Evolutionary conservation across 495 filamentous ascomycete genomes (phyloP), one percentile per base, ranked within the genome.

Genomic region (Penicillium ochrochloron): DNA sequence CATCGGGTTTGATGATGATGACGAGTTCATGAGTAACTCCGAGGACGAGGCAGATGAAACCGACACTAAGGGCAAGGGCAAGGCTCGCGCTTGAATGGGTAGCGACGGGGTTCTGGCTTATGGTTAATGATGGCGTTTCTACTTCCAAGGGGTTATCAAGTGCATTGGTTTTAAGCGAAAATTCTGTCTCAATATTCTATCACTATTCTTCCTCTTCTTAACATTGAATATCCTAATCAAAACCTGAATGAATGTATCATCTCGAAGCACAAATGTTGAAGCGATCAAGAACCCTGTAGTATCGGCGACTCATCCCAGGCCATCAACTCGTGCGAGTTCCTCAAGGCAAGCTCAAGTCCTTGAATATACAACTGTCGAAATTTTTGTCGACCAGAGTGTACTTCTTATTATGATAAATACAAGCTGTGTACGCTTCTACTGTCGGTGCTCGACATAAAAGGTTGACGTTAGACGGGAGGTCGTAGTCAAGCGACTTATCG

Each of bases 1-100:
- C 71, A 87, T 91, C 64, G 93, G 93, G 4, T 97, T 95, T 70
- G 93, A 97, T 72, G 92, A 95, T 48, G 93, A 97, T 60, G 90
- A 94, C 64, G 93, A 95, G 67, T 94, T 92, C 61, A 92, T 93
- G 89, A 94, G 87, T 42, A 88, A 91, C 53, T 89, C 89, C 0
- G 89, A 91, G 25, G 83, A 82, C 25, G 72, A 69, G 31, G 42
- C 50, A 27, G 61, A 71, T 34, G 71, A 76, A 57, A 27, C 60
- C 11, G 70, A 76, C 14, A 70, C 63, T 34, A 80, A 82, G 67
- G 81, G 74, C 25, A 78, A 81, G 63, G 78, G 78, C 34, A 80
- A 82, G 58, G 75, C 73, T 3, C 74, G 72, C 33, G 79, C 76
- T 37, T 80, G 56, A 75, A 42, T 14, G 12, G 37, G 60, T 29